Conservation (phyloP, 345 rosid genomes). For the Toxicodendron radicans region DNA sequence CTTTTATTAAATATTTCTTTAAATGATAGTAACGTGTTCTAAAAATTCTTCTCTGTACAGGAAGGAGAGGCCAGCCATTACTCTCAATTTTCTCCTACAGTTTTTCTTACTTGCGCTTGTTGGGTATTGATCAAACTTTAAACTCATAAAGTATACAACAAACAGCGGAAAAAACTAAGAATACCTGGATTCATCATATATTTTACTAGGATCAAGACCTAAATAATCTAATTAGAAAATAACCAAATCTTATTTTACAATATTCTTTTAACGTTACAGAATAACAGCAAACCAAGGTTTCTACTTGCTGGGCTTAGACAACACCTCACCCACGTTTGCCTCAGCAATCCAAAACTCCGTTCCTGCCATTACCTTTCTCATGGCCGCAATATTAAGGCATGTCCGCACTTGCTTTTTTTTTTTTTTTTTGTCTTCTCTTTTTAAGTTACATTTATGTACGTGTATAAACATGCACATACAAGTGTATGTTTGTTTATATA, state of each 20-base stretch:
- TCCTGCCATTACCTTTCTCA: constrained; percentile 96
- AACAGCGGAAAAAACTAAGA: not conserved
- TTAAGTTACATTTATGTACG: not conserved
- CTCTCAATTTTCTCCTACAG: constrained; percentile 73
- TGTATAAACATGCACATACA: not conserved
- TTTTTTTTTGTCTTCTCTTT: not conserved
- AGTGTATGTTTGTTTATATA: no score
- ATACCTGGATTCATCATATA: no score
- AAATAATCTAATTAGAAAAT: not conserved
- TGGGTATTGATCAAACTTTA: constrained; percentile 51
- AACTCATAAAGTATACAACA: not conserved
- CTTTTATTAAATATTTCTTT: not conserved
- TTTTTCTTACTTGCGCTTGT: constrained; percentile 87
- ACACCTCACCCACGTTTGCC: constrained; percentile 96
- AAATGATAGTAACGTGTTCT: not conserved
- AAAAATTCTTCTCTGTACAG: constrained; percentile 32
- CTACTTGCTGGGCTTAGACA: constrained; percentile 87
- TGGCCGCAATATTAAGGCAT: constrained; percentile 90
- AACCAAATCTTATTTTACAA: not conserved
- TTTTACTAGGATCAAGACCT: no score
- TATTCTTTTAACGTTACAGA: constrained; percentile 40
- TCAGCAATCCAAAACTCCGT: constrained; percentile 99
- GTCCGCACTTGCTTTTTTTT: constrained; percentile 3
- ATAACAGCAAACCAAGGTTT: constrained; percentile 99
- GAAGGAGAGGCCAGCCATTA: constrained; percentile 94